phyloP scores from a whole-genome alignment of 148 eudicot species.

The Vaccinium vitisidaea region DNA sequence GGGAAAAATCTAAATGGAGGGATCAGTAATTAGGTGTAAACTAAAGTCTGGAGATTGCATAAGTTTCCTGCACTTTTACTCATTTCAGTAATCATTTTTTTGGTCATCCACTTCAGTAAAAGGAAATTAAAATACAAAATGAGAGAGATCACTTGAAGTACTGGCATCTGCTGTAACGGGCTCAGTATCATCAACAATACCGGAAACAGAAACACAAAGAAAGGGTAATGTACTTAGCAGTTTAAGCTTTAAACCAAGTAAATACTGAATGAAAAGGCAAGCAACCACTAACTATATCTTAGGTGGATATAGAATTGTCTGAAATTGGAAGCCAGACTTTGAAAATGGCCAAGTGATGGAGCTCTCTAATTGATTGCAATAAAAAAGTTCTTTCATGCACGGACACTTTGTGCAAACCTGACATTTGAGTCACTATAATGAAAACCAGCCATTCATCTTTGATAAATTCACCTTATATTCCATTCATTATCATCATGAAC shows the following conservation, averaged over 20 bases:
- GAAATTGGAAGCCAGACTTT: background rate
- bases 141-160: no score
- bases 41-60: no score
- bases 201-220: no score
- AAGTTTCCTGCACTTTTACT: no score
- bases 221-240: background rate
- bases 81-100: no score
- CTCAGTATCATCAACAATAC: no score
- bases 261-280: background rate
- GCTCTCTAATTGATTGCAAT: background rate
- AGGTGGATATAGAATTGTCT: background rate
- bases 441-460: background rate
- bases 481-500: constrained; percentile 89
- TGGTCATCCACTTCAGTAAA: no score
- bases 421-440: background rate
- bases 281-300: background rate
- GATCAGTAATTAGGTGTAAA: no score
- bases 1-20: no score
- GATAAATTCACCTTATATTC: constrained; percentile 64
- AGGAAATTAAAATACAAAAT: no score
- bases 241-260: background rate
- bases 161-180: no score
- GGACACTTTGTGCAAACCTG: background rate
- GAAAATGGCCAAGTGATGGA: background rate
- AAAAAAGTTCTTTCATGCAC: background rate